phyloP scores from a whole-genome alignment of 2,329 filamentous ascomycete species.

The Fusarium duplospermum region DNA sequence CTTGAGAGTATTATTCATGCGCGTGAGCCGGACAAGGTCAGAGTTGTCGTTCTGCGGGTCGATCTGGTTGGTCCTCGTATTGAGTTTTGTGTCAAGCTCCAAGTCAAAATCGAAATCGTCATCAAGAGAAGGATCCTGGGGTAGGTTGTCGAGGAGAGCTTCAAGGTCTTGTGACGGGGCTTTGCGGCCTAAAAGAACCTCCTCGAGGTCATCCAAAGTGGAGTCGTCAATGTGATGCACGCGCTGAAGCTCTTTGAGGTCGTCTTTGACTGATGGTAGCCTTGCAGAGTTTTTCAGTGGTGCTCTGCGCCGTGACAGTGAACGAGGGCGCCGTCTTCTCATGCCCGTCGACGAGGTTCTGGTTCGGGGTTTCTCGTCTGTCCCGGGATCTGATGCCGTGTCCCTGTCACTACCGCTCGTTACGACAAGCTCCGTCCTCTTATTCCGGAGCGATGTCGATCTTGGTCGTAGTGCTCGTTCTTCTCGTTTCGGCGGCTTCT shows the following conservation, averaged over 20 bases:
- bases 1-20: constrained; percentile 65
- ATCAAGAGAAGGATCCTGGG: constrained; percentile 36
- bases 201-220: constrained; percentile 68
- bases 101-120: constrained; percentile 43
- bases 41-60: constrained; percentile 43
- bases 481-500: constrained; percentile 29
- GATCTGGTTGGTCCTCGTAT: constrained; percentile 40
- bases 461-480: constrained; percentile 18
- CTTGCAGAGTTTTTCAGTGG: constrained; percentile 65
- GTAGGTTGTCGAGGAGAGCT: constrained; percentile 41
- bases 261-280: constrained; percentile 66
- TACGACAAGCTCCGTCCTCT: constrained; percentile 37
- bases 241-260: constrained; percentile 64
- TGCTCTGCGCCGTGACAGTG: constrained; percentile 57
- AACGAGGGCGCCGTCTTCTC: constrained; percentile 50
- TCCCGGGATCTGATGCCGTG: constrained; percentile 49
- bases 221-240: constrained; percentile 68
- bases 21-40: constrained; percentile 58
- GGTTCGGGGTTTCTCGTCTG: constrained; percentile 40
- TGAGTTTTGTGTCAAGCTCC: constrained; percentile 42
- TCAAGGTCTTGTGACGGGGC: constrained; percentile 41
- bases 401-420: constrained; percentile 43
- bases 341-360: constrained; percentile 38
- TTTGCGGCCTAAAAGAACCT: constrained; percentile 57
- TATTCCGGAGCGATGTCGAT: constrained; percentile 40